These are phyloP conservation scores for Phaffomyces thermotolerans DNA, from an alignment of 805 yeast species.

Conservation along the genomic window DNA sequence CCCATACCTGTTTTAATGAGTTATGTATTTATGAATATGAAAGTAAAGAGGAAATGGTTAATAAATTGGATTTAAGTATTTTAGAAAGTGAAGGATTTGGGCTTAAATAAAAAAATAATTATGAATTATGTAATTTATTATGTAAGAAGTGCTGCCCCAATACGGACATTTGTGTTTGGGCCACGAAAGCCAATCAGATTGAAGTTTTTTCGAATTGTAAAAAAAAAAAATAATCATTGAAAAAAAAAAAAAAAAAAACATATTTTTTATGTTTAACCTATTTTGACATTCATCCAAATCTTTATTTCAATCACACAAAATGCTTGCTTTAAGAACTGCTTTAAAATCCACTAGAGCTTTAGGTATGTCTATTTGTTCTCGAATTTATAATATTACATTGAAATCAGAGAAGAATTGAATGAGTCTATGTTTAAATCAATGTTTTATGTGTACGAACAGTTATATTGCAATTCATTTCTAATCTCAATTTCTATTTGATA, in stretches of 20 bases:
- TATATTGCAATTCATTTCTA: too few relatives aligned
- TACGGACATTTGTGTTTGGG: constrained; percentile 3
- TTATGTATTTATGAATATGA: constrained; percentile 65
- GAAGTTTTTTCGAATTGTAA: constrained; percentile 19
- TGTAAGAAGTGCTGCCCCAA: neutral
- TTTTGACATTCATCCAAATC: neutral
- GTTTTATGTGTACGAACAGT: too few relatives aligned
- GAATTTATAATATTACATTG: too few relatives aligned
- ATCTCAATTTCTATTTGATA: too few relatives aligned
- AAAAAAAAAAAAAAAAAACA: constrained; percentile 4
- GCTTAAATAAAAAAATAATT: constrained; percentile 39
- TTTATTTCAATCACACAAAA: constrained; percentile 5
- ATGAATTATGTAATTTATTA: too few relatives aligned
- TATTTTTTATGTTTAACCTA: neutral
- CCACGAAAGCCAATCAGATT: constrained; percentile 21
- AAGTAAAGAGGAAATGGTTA: constrained; percentile 42
- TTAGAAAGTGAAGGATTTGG: constrained; percentile 86
- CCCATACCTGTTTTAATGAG: constrained; percentile 95
- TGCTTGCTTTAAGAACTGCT: constrained; percentile 26
- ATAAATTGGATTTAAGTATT: constrained; percentile 62
- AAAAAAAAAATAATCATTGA: constrained; percentile 1
- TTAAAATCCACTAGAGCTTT: constrained; percentile 22
- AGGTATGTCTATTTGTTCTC: constrained; percentile 14
- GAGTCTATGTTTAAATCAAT: too few relatives aligned
- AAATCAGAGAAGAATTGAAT: too few relatives aligned